Base-by-base conservation (phyloP, 345 rosid genomes). In the Mercurialis annua region DNA sequence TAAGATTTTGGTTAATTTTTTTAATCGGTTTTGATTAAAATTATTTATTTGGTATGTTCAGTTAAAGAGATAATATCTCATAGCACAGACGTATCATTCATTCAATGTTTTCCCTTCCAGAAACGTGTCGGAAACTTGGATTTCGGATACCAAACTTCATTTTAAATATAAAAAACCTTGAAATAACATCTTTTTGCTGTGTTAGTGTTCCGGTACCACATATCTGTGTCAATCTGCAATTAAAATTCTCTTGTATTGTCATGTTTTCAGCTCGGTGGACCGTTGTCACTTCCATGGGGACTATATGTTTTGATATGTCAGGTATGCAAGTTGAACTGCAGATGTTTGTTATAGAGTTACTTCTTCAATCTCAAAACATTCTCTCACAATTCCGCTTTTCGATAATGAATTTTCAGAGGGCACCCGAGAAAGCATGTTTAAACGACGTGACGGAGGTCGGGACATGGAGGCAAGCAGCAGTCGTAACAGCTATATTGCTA, bases 241-340 rank as follows among this genome's bases (percentile, higher is more conserved):
- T 31, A 24, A 9, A 4, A 61, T 27, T 23, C 38, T 7, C 46
- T 2, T 17, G 6, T 20, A 40, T 36, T 60, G 33, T 16, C 46
- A 44, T 59, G 57, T n/a, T 61, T 74, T 63, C 85, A 93, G 97
- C 81, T 93, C 31, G 96, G 98, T 0, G 98, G 98, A 30, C 96
- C 96, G 44, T 68, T 90, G 60, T 90, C 98, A 7, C 93, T 93
- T 78, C 97, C 96, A 30, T 93, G 94, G 98, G 98, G 96, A 47
- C 83, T 90, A 2, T 93, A 93, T 50, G 92, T 93, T 64, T 74
- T 90, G 77, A 90, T 90, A 71, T 93, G 94, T 74, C 97, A 93
- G 98, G 98, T 93, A 80, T 4, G 40, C 30, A 6, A 43, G n/a
- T 60, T 38, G 44, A 50, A 24, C 5, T 38, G 4, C 10, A 3